These are phyloP conservation scores for Cladochytrium replicatum DNA, from an alignment of 192 early-diverging fungal species.

Conservation along the genomic window DNA sequence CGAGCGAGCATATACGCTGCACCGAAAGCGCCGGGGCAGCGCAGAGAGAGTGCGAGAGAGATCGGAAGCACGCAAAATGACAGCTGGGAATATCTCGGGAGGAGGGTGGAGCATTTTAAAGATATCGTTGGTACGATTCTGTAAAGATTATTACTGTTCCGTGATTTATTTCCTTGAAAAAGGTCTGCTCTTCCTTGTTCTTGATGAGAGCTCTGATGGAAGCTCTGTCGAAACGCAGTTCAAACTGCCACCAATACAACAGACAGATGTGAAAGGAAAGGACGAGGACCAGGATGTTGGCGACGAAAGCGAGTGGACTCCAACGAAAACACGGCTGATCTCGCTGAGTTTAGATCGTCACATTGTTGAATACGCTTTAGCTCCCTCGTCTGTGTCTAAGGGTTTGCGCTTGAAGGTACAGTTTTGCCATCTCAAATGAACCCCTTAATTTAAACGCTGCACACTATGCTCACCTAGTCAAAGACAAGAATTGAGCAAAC, in stretches of 20 bases:
- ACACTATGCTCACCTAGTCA: no score
- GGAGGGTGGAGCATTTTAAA: conserved; percentile 33
- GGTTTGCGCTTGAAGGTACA: conserved; percentile 27
- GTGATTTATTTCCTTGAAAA: neutral
- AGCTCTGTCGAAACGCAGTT: neutral
- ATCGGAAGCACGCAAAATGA: neutral
- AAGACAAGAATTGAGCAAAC: conserved; percentile 36
- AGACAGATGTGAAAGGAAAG: neutral
- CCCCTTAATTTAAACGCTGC: neutral
- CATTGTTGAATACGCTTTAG: conserved; percentile 36
- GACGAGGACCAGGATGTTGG: neutral
- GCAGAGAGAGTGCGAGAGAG: conserved; percentile 10
- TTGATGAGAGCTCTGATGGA: no score
- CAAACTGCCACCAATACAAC: neutral
- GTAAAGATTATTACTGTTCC: no score
- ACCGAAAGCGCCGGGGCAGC: no score
- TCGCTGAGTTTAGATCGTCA: conserved; percentile 36
- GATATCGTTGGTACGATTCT: conserved; percentile 32
- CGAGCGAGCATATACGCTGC: conserved; percentile 12
- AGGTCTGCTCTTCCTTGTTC: neutral
- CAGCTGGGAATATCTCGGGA: conserved; percentile 39
- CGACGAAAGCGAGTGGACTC: neutral
- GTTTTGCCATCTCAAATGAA: neutral
- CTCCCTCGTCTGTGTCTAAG: conserved; percentile 16
- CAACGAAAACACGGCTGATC: conserved; percentile 16